phyloP scores from a whole-genome alignment of 2,329 filamentous ascomycete species.

The Aspergillus sp. region DNA sequence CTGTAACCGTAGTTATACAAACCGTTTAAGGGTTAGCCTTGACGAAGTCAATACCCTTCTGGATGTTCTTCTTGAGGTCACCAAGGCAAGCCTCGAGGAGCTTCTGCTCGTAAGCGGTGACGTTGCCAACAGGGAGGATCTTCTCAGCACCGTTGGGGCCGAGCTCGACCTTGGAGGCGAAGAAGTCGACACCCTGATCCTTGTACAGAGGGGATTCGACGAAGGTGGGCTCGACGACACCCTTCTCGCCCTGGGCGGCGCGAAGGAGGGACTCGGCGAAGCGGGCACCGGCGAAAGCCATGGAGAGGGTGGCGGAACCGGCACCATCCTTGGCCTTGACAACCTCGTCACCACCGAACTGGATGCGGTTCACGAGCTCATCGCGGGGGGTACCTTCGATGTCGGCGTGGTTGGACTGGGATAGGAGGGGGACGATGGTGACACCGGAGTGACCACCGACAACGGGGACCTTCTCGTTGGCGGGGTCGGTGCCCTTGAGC shows the following conservation, averaged over 20 bases:
- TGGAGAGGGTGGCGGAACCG: constrained; percentile 93
- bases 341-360: constrained; percentile 98
- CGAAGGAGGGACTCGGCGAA: constrained; percentile 89
- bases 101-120: constrained; percentile 81
- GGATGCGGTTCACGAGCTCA: constrained; percentile 83
- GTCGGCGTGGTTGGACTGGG: constrained; percentile 80
- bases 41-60: constrained; percentile 66
- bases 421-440: constrained; percentile 97
- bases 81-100: constrained; percentile 76
- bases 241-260: constrained; percentile 87
- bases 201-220: constrained; percentile 97
- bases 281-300: constrained; percentile 88
- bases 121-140: constrained; percentile 78
- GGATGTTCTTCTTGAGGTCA: constrained; percentile 70
- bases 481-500: constrained; percentile 83
- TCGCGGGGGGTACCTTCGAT: constrained; percentile 69
- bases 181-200: constrained; percentile 96
- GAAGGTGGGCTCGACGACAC: constrained; percentile 91
- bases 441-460: constrained; percentile 95
- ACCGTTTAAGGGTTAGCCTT: constrained; percentile 48
- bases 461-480: constrained; percentile 89
- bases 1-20: constrained; percentile 19
- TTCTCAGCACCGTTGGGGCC: constrained; percentile 94
- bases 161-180: constrained; percentile 90
- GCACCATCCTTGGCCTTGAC: constrained; percentile 98